Conservation (phyloP, 192 early-diverging fungal species). For the Linnemannia zychae region DNA sequence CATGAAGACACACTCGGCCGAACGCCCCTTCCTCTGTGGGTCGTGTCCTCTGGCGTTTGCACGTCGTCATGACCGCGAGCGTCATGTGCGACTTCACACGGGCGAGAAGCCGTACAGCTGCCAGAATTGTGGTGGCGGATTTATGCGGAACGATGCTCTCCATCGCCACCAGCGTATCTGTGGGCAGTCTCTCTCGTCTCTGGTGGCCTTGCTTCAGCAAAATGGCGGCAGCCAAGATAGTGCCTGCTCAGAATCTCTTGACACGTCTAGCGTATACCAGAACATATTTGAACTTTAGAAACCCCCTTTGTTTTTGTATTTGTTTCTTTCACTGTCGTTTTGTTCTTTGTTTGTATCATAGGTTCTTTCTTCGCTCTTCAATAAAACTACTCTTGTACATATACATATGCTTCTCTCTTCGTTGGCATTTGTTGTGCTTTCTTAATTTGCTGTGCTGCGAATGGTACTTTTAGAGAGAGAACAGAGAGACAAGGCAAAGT, state of each 20-base stretch:
- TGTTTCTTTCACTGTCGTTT: neutral
- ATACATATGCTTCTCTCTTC: neutral
- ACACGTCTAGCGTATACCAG: neutral
- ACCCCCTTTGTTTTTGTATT: neutral
- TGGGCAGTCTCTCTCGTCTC: conserved; percentile 18
- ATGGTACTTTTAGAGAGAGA: neutral
- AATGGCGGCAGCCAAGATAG: neutral
- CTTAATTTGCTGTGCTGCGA: no score
- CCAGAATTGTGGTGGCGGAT: conserved; percentile 76
- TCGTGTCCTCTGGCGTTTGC: conserved; percentile 85
- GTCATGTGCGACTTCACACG: conserved; percentile 84
- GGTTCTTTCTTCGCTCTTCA: neutral
- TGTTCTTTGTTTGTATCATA: neutral
- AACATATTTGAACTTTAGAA: neutral
- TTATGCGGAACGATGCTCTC: conserved; percentile 87
- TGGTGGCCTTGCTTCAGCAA: conserved; percentile 14
- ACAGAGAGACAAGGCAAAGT: no score
- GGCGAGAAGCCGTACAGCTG: conserved; percentile 85
- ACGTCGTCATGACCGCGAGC: conserved; percentile 92
- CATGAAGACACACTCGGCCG: conserved; percentile 79
- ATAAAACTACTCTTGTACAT: neutral
- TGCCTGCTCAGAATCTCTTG: neutral
- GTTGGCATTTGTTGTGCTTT: no score
- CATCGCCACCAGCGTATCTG: conserved; percentile 71
- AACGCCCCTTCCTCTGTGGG: conserved; percentile 78